phyloP scores from a whole-genome alignment of 495 filamentous ascomycete species.

The Neurospora sp. region DNA sequence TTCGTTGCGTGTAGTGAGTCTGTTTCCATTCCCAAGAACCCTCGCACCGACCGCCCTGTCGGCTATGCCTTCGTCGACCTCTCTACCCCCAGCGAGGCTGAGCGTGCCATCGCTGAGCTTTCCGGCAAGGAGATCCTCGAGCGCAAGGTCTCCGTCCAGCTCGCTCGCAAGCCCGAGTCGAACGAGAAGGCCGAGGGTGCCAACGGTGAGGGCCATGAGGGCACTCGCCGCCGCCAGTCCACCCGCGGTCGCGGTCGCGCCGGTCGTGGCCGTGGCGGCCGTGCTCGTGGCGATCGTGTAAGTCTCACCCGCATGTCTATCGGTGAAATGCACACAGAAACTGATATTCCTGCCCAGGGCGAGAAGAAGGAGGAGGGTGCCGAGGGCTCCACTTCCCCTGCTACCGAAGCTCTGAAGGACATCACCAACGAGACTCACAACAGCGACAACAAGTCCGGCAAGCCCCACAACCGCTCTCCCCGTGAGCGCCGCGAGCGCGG shows the following conservation, averaged over 20 bases:
- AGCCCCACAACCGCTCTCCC: conserved; percentile 32
- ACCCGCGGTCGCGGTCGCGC: conserved; percentile 63
- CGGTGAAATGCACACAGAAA: background rate
- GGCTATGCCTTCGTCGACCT: conserved; percentile 99
- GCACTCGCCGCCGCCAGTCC: conserved; percentile 67
- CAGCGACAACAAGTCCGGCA: conserved; percentile 40
- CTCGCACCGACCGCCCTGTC: conserved; percentile 93
- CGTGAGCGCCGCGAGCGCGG: conserved; percentile 74
- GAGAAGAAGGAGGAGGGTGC: conserved; percentile 41
- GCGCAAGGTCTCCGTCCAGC: conserved; percentile 97
- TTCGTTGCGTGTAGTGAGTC: conserved; percentile 60
- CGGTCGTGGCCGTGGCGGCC: conserved; percentile 59
- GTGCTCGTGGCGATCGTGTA: conserved; percentile 62
- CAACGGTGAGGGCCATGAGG: conserved; percentile 57
- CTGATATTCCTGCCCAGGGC: conserved; percentile 23
- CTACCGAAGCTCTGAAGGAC: conserved; percentile 39
- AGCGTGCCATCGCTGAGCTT: conserved; percentile 85
- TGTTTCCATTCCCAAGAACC: conserved; percentile 97
- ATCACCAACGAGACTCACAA: conserved; percentile 40
- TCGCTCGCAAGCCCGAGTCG: conserved; percentile 92
- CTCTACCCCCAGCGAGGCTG: conserved; percentile 83
- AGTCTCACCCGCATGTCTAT: conserved; percentile 6
- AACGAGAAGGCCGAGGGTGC: conserved; percentile 65
- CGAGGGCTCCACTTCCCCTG: conserved; percentile 34
- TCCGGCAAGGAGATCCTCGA: conserved; percentile 95